Conservation (phyloP, 2,329 filamentous ascomycete genomes). For the Aspergillus sergii region DNA sequence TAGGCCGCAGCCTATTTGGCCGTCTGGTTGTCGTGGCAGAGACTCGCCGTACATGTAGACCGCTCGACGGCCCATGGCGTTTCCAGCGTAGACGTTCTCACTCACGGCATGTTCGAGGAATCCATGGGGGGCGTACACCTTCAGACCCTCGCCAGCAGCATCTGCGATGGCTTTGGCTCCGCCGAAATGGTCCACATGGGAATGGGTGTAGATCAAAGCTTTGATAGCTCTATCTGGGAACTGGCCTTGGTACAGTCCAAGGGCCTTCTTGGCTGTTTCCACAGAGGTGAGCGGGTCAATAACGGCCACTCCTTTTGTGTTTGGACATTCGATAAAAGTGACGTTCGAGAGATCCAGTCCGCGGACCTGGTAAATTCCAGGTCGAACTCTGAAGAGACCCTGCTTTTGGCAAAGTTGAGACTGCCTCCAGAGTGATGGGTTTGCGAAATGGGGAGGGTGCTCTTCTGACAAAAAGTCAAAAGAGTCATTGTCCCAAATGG, state of each 20-base stretch:
- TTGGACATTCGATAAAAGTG: constrained; percentile 38
- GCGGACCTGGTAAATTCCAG: constrained; percentile 45
- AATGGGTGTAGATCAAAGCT: constrained; percentile 46
- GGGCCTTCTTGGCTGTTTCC: constrained; percentile 37
- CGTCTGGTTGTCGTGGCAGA: constrained; percentile 29
- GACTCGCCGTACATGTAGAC: constrained; percentile 46
- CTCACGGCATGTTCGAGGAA: constrained; percentile 43
- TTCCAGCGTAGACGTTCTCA: constrained; percentile 45
- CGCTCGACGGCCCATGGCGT: constrained; percentile 41
- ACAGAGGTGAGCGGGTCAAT: constrained; percentile 42
- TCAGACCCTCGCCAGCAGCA: constrained; percentile 8
- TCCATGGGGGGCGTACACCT: constrained; percentile 40
- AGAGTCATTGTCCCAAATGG: constrained; percentile 36
- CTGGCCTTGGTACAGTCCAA: constrained; percentile 36
- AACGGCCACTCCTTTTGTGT: constrained; percentile 38
- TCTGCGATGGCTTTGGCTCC: constrained; percentile 26
- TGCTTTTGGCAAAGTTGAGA: constrained; percentile 30
- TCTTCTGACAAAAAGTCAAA: constrained; percentile 33
- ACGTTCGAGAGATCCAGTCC: constrained; percentile 47
- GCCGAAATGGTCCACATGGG: constrained; percentile 44
- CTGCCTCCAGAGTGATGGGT: constrained; percentile 42
- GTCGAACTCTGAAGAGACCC: constrained; percentile 38
- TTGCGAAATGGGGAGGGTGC: constrained; percentile 14
- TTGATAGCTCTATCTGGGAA: constrained; percentile 25
- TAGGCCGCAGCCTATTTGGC: constrained; percentile 43